Percentiles rank a stretch among this genome's conserved stretches.
Conservation (phyloP, 2,329 filamentous ascomycete species). For the Aspergillus sp. region DNA sequence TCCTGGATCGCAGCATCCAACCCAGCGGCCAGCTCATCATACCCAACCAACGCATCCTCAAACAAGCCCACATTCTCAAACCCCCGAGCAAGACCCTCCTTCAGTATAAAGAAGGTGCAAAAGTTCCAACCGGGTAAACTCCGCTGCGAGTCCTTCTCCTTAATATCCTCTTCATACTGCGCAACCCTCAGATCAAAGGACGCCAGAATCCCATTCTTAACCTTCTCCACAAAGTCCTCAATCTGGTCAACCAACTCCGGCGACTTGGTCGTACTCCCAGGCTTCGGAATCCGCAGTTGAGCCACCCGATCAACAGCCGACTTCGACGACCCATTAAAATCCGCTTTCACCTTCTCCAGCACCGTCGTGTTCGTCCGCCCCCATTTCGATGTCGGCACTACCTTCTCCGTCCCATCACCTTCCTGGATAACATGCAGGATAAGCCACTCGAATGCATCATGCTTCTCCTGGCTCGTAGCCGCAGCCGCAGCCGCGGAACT, state of each 20-base stretch:
- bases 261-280: conserved; percentile 59
- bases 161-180: conserved; percentile 96
- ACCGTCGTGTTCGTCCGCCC: conserved; percentile 76
- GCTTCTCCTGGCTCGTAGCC: conserved; percentile 75
- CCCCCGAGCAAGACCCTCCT: conserved; percentile 87
- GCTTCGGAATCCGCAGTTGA: conserved; percentile 72
- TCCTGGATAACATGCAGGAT: conserved; percentile 93
- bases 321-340: conserved; percentile 82
- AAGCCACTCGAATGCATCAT: conserved; percentile 95
- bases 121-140: conserved; percentile 96
- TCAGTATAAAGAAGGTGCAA: conserved; percentile 97
- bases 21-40: conserved; percentile 88
- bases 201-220: conserved; percentile 81
- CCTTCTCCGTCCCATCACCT: conserved; percentile 65
- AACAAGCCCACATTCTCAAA: conserved; percentile 96
- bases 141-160: conserved; percentile 86
- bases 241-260: conserved; percentile 81
- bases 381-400: conserved; percentile 66
- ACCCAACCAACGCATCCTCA: conserved; percentile 90
- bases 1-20: conserved; percentile 80
- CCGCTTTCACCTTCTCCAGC: conserved; percentile 82
- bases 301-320: conserved; percentile 72
- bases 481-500: too few relatives aligned
- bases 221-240: conserved; percentile 78
- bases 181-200: conserved; percentile 89